These are phyloP conservation scores for Starmerella cellae DNA, from an alignment of 805 yeast genomes.

Conservation along the genomic window DNA sequence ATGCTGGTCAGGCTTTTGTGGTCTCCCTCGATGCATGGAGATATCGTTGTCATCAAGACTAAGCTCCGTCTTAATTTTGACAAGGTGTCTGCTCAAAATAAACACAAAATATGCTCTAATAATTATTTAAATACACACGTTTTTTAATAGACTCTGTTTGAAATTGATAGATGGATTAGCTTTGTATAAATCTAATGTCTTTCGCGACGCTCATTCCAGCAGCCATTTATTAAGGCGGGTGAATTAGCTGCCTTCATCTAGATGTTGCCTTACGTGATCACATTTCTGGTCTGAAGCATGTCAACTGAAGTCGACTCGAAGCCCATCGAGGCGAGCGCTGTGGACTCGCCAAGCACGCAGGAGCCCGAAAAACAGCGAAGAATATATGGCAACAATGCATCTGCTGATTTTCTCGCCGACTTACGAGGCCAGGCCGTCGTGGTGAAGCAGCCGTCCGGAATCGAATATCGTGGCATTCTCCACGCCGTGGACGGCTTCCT, in stretches of 20 bases:
- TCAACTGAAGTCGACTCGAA: not conserved
- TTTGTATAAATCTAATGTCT: too few relatives aligned
- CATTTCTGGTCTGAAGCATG: not conserved
- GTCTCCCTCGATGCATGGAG: too few relatives aligned
- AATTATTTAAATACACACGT: too few relatives aligned
- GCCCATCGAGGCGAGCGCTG: not conserved
- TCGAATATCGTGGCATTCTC: constrained; percentile 62
- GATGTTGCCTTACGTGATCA: not conserved
- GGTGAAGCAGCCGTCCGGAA: constrained; percentile 77
- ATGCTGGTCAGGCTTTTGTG: too few relatives aligned
- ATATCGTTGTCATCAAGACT: too few relatives aligned
- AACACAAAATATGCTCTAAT: too few relatives aligned
- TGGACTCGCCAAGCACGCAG: not conserved
- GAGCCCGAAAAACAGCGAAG: constrained; percentile 4
- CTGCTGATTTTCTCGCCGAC: constrained; percentile 45
- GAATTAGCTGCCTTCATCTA: not conserved
- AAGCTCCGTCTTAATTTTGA: too few relatives aligned
- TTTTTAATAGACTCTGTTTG: too few relatives aligned
- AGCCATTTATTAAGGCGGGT: not conserved
- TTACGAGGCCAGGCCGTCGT: constrained; percentile 68
- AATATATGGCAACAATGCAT: constrained; percentile 20
- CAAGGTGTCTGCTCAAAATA: too few relatives aligned
- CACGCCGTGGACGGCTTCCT: constrained; percentile 93
- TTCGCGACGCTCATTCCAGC: too few relatives aligned
- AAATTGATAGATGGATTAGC: too few relatives aligned